Conservation (phyloP, 2,329 filamentous ascomycete species). For the Geosmithia morbida region DNA sequence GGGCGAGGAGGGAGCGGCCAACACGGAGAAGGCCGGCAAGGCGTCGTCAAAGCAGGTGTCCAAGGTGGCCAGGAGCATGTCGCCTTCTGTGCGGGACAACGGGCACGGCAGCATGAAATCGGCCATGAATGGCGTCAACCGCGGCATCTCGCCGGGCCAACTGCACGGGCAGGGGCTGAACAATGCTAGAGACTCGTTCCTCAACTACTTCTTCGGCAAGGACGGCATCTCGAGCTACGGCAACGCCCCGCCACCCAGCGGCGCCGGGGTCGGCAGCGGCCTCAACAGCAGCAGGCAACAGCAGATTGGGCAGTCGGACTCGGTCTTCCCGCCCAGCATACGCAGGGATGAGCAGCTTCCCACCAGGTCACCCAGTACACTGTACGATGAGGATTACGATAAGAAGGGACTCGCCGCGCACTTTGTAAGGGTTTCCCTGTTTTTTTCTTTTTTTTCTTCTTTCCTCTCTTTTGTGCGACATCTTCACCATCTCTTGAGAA, state of each 20-base stretch:
- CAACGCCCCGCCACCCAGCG: constrained; percentile 19
- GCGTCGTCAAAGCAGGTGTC: constrained; percentile 20
- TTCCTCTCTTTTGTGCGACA: too few relatives aligned
- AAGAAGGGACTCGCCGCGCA: constrained; percentile 29
- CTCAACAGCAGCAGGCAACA: constrained; percentile 21
- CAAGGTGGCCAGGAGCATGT: constrained; percentile 58
- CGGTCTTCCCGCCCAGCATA: constrained; percentile 72
- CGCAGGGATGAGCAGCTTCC: constrained; percentile 50
- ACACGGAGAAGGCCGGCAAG: constrained; percentile 35
- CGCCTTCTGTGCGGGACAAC: constrained; percentile 62
- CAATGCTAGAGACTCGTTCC: constrained; percentile 71
- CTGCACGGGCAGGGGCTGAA: constrained; percentile 34
- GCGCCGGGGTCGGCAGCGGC: constrained; percentile 16
- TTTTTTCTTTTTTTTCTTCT: not conserved
- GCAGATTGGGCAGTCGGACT: constrained; percentile 70
- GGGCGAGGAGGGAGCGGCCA: constrained; percentile 37
- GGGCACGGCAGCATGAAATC: constrained; percentile 45
- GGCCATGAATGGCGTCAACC: constrained; percentile 47
- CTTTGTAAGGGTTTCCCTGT: constrained; percentile 53
- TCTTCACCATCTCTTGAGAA: not conserved
- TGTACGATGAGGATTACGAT: constrained; percentile 9
- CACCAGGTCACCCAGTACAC: constrained; percentile 29
- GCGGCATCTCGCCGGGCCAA: constrained; percentile 38
- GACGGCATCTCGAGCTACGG: constrained; percentile 45
- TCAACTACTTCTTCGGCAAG: constrained; percentile 98